These are phyloP conservation scores for Coniferiporia weirii DNA, from an alignment of 1,284 basidiomycete genomes.

Conservation along the genomic window DNA sequence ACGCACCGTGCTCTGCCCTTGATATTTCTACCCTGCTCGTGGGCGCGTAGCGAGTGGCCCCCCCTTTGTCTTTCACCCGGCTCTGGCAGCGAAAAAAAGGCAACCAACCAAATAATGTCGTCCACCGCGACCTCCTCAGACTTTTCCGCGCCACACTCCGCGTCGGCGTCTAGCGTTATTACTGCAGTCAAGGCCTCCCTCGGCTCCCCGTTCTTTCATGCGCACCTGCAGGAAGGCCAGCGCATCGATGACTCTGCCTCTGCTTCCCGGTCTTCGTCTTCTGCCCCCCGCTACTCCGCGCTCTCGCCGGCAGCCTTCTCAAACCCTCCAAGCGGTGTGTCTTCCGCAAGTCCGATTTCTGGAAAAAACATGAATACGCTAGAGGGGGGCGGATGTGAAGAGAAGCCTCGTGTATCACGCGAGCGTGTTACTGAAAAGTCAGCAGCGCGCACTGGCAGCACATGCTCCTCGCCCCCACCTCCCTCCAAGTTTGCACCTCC, in stretches of 20 bases:
- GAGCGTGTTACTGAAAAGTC: conserved; percentile 5
- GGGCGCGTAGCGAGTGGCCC: not conserved
- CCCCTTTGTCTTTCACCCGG: not conserved
- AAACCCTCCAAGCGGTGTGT: not conserved
- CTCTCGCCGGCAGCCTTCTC: not conserved
- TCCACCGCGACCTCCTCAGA: conserved; percentile 4
- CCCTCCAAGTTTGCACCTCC: not conserved
- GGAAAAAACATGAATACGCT: not conserved
- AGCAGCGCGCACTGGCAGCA: not conserved
- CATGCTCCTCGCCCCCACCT: not conserved
- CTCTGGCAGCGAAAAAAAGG: not conserved
- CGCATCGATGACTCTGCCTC: conserved; percentile 1
- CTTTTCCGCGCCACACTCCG: conserved; percentile 12
- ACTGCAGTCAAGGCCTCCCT: conserved; percentile 15
- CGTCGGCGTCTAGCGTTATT: conserved; percentile 8
- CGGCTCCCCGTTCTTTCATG: conserved; percentile 17
- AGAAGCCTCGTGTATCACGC: conserved; percentile 10
- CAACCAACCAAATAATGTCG: conserved; percentile 7
- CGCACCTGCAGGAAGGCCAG: conserved; percentile 15
- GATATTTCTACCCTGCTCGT: conserved; percentile 8
- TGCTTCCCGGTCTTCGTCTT: not conserved
- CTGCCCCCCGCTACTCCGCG: not conserved
- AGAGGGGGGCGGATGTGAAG: conserved; percentile 4
- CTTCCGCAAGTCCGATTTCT: not conserved
- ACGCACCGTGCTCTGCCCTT: conserved; percentile 1